Evolutionary conservation across 2,329 filamentous ascomycete genomes (phyloP).

Genomic region (Pseudogymnoascus sp.): DNA sequence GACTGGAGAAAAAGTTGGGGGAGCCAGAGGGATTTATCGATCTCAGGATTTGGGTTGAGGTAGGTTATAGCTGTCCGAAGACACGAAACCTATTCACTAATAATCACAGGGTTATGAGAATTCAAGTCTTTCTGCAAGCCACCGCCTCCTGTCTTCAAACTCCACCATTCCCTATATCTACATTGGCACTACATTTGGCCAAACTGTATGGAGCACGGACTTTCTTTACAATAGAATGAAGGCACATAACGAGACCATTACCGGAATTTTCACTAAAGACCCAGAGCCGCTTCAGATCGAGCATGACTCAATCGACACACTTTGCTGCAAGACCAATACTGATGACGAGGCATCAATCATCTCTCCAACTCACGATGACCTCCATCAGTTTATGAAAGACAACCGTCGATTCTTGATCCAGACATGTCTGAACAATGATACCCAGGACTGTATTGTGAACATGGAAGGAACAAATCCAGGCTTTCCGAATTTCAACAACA

Average conservation of each 20-base stretch:
- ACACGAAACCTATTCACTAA: neutral
- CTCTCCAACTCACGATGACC: neutral
- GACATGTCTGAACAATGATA: neutral
- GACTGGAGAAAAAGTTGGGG: neutral
- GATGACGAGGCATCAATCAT: neutral
- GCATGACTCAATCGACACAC: neutral
- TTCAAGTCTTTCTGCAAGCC: neutral
- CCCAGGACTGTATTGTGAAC: neutral
- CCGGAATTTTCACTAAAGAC: neutral
- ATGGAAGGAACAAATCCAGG: neutral
- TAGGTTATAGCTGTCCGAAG: neutral
- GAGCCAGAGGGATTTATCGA: neutral
- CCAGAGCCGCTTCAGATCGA: neutral
- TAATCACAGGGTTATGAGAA: neutral
- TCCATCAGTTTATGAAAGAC: neutral
- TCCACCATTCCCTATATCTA: neutral
- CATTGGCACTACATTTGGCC: constrained; percentile 5
- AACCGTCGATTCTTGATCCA: neutral
- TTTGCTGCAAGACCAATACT: neutral
- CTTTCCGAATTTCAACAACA: neutral
- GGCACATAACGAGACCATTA: neutral
- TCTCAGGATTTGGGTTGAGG: neutral
- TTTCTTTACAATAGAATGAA: neutral
- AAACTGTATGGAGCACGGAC: constrained; percentile 4
- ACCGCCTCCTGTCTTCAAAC: neutral